Base-by-base conservation (phyloP, 257 asterid genomes). In the Sherardia arvensis region DNA sequence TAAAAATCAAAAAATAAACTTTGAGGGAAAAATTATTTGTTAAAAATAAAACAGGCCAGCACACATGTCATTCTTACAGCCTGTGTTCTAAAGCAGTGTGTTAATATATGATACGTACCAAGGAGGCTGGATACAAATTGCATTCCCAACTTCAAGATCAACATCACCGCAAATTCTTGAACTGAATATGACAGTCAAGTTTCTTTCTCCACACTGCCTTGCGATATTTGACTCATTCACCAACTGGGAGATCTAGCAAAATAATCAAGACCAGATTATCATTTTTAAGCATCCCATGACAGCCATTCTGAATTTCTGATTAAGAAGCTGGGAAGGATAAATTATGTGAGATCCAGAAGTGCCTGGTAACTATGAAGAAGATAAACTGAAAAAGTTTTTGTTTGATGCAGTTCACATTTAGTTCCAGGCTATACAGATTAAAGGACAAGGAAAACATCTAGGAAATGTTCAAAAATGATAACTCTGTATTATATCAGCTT, bases 141-240 rank as follows among this genome's bases (percentile, higher is more conserved):
- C 56, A 77, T 75, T 84, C 64, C 94, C 95, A 28, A 73, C 83
- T 74, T 88, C 96, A 71, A 88, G 84, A 69, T 86, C 96, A 64
- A 80, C 81, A 64, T 84, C 82, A 10, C 66, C 62, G 58, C 91
- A 86, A 20, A 80, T 33, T 81, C 84, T 84, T 65, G 95, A 76
- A 83, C 78, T 84, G 78, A 88, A 91, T 72, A 91, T 83, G 72
- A 91, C 62, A 32, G 80, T 85, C 74, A 75, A 71, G 32, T 71
- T 68, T 73, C 83, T 80, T 69, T 75, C 70, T 27, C 63, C 68
- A 5, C 56, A 71, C 56, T 66, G 69, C 76, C 47, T 68, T 71
- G 65, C 27, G 66, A 40, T 58, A 38, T 70, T 75, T 67, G 71
- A 67, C 67, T 63, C 71, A 61, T 65, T 74, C 75, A 73, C 78